Evolutionary conservation across 768 basidiomycete species (phyloP).

Genomic region (Psilocybe azurescens): DNA sequence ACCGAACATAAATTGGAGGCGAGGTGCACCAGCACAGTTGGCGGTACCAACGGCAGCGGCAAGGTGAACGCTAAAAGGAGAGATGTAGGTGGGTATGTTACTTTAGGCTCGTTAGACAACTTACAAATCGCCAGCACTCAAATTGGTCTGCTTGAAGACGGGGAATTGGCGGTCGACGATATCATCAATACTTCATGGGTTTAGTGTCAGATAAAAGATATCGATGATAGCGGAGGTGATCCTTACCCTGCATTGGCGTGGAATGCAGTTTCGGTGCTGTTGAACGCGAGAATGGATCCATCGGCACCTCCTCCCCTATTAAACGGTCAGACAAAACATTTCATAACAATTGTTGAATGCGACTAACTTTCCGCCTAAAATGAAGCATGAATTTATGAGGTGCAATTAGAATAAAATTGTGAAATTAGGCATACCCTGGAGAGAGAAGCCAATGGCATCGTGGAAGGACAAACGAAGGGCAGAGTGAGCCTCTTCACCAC

Average conservation of each 20-base stretch:
- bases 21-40: constrained; percentile 44
- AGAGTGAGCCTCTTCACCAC: constrained; percentile 35
- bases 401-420: not conserved
- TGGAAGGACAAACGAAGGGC: constrained; percentile 30
- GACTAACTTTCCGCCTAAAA: constrained; percentile 20
- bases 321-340: not conserved
- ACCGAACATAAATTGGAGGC: constrained; percentile 37
- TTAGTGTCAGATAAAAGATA: not conserved
- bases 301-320: constrained; percentile 30
- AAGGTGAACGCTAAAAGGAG: constrained; percentile 23
- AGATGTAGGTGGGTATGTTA: not conserved
- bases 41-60: constrained; percentile 32
- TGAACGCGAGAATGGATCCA: constrained; percentile 32
- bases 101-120: not conserved
- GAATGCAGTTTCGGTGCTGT: constrained; percentile 27
- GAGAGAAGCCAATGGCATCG: constrained; percentile 27
- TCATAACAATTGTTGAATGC: not conserved
- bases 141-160: constrained; percentile 21
- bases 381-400: not conserved
- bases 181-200: constrained; percentile 25
- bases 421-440: constrained; percentile 20
- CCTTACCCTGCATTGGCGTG: constrained; percentile 23
- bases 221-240: too few species aligned
- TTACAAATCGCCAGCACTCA: constrained; percentile 30
- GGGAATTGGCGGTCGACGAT: constrained; percentile 26